phyloP scores from a whole-genome alignment of 2,329 filamentous ascomycete genomes.

The Pestalotiopsis sp. region DNA sequence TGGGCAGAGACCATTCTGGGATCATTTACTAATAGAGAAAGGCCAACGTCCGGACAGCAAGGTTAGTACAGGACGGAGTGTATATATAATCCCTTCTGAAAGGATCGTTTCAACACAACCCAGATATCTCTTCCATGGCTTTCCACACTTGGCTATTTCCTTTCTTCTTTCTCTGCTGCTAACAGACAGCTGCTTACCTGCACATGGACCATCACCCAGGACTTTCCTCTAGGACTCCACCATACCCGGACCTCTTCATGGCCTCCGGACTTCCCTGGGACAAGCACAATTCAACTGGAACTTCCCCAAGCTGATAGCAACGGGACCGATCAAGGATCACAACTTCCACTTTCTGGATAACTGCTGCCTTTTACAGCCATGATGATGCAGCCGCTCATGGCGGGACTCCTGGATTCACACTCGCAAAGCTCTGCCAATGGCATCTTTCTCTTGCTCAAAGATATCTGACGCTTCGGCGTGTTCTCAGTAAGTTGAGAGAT shows the following conservation, averaged over 20 bases:
- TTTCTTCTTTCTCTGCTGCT: background rate
- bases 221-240: background rate
- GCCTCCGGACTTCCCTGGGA: background rate
- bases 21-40: conserved; percentile 33
- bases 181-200: background rate
- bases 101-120: conserved; percentile 33
- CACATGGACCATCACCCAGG: background rate
- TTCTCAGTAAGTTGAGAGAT: background rate
- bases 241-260: background rate
- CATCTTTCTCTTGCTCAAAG: background rate
- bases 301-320: background rate
- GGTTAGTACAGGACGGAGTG: conserved; percentile 49
- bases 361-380: background rate
- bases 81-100: conserved; percentile 51
- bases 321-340: background rate
- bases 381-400: background rate
- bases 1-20: conserved; percentile 29
- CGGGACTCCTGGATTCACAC: background rate
- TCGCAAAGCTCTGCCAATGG: background rate
- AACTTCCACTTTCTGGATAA: background rate
- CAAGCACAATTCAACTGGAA: background rate
- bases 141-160: background rate
- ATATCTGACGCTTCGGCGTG: background rate
- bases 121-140: conserved; percentile 17
- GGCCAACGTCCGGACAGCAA: conserved; percentile 51